These are phyloP conservation scores for Aurifilum marmelostoma DNA, from an alignment of 2,329 filamentous ascomycete species.

Conservation along the genomic window DNA sequence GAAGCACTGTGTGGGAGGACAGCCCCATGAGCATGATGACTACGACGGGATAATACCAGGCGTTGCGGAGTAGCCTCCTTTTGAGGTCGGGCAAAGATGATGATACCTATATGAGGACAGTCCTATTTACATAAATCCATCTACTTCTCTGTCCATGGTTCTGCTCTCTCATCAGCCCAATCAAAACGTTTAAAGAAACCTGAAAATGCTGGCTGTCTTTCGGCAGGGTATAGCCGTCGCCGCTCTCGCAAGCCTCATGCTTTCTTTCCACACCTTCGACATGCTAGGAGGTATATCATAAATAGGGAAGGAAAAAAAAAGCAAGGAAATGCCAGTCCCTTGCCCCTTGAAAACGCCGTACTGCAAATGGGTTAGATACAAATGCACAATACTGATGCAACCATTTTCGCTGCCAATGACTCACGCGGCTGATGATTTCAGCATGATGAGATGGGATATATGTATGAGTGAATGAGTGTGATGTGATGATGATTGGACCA, in stretches of 20 bases:
- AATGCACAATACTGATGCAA: conserved; percentile 22
- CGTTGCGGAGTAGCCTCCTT: conserved; percentile 9
- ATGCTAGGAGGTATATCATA: conserved; percentile 28
- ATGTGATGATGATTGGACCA: not conserved
- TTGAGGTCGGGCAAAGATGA: conserved; percentile 18
- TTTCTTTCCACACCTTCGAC: conserved; percentile 10
- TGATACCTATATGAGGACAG: conserved; percentile 23
- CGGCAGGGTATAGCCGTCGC: not conserved
- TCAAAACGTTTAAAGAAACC: not conserved
- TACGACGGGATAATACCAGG: conserved; percentile 23
- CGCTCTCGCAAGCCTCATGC: conserved; percentile 14
- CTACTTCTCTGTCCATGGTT: not conserved
- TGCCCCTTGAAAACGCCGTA: conserved; percentile 20
- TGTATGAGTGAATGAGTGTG: not conserved
- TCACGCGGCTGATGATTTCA: conserved; percentile 9
- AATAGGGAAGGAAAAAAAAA: not conserved
- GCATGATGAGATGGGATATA: not conserved
- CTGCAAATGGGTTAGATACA: conserved; percentile 14
- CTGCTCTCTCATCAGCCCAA: not conserved
- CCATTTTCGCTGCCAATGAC: conserved; percentile 22
- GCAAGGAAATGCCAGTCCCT: conserved; percentile 20
- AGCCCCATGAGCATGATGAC: conserved; percentile 20
- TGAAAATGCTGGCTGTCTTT: conserved; percentile 4
- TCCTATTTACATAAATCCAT: conserved; percentile 17
- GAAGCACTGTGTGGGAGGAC: not conserved